These are phyloP conservation scores for Pogostemon cablin DNA, from an alignment of 257 asterid genomes.

Conservation along the genomic window DNA sequence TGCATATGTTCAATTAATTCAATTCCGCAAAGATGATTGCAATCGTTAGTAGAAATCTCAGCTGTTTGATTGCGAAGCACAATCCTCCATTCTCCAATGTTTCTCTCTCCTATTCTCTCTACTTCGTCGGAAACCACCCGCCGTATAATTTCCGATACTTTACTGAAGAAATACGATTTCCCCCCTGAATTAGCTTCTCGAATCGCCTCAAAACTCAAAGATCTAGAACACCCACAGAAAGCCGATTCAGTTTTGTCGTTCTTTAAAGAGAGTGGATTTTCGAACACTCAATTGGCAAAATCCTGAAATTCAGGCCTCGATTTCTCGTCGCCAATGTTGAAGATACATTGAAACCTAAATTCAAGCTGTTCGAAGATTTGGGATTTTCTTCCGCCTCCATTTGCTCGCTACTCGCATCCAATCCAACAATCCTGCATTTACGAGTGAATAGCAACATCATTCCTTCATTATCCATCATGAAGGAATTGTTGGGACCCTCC, in stretches of 20 bases:
- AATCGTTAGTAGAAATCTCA: not conserved
- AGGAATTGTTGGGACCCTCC: not conserved
- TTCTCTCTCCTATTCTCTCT: not conserved
- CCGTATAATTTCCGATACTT: not conserved
- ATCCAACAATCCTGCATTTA: not conserved
- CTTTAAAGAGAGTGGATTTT: not conserved
- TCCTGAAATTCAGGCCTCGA: not conserved
- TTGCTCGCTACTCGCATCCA: not conserved
- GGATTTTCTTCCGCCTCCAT: constrained; percentile 3
- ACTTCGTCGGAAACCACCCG: no score
- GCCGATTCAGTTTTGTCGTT: constrained; percentile 9
- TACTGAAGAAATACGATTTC: not conserved
- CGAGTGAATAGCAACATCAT: not conserved
- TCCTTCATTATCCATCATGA: not conserved
- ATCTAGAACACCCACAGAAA: not conserved
- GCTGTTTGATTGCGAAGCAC: not conserved
- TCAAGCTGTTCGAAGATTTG: not conserved
- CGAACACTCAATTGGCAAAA: not conserved
- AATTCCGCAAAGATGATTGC: not conserved
- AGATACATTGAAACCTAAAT: not conserved
- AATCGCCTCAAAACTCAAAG: not conserved
- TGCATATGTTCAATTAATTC: no score
- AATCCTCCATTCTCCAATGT: no score
- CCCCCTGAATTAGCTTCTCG: not conserved
- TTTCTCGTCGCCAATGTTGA: not conserved